A percentile compares a stretch with the other conserved stretches of the same genome.
phyloP scores from a whole-genome alignment of 352 stramenopile species.

The Pythium apleroticum region DNA sequence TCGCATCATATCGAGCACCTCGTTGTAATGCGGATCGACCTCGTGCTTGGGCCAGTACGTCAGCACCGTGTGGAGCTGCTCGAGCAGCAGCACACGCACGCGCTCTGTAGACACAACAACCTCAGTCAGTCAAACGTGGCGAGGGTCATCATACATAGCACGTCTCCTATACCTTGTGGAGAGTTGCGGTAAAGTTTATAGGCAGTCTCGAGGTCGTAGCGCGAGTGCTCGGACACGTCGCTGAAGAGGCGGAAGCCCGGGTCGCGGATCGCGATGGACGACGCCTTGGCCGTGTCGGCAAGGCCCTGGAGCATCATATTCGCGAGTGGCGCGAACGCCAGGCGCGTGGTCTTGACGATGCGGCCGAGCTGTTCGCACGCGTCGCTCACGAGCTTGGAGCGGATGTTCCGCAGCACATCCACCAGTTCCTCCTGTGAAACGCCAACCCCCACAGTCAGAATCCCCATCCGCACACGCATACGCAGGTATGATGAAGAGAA shows the following conservation, averaged over 20 bases:
- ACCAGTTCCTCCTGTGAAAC: constrained; percentile 37
- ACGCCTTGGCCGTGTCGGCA: constrained; percentile 48
- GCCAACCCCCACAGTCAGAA: not conserved
- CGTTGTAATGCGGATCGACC: constrained; percentile 39
- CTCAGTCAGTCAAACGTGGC: no score
- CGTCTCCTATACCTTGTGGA: constrained; percentile 36
- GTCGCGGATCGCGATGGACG: constrained; percentile 49
- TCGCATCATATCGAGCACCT: constrained; percentile 54
- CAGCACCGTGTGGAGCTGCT: constrained; percentile 58
- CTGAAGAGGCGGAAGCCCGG: constrained; percentile 51
- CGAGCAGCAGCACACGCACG: constrained; percentile 48
- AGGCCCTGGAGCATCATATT: constrained; percentile 57
- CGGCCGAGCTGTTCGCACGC: constrained; percentile 46
- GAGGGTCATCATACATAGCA: not conserved
- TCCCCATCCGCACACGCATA: not conserved
- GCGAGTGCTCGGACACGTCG: constrained; percentile 52
- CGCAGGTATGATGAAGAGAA: not conserved
- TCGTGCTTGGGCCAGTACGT: constrained; percentile 54
- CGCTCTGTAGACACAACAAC: constrained; percentile 37
- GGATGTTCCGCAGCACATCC: constrained; percentile 40
- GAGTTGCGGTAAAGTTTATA: constrained; percentile 42
- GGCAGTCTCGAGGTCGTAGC: constrained; percentile 59
- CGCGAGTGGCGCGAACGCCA: constrained; percentile 53
- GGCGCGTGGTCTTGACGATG: constrained; percentile 44
- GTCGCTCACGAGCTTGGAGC: constrained; percentile 55